These are phyloP conservation scores for Pichia insulana DNA, from an alignment of 805 yeast genomes.

Conservation along the genomic window DNA sequence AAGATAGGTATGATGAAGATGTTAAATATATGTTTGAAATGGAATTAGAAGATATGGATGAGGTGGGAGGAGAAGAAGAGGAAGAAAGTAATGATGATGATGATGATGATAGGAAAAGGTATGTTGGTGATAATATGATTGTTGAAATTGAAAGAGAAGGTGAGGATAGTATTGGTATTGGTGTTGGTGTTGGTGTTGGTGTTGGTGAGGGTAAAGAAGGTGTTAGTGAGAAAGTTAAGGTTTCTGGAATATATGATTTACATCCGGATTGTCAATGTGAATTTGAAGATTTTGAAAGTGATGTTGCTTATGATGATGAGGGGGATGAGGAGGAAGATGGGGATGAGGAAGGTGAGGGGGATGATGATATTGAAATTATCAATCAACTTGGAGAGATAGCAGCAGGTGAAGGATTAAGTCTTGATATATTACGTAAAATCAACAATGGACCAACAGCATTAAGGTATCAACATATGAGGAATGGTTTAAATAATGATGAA, in stretches of 20 bases:
- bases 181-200: too few species aligned
- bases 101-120: conserved; percentile 12
- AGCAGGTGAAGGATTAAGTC: conserved; percentile 1
- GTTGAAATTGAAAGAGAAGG: conserved; percentile 16
- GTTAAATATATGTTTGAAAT: conserved; percentile 29
- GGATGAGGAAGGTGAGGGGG: conserved; percentile 9
- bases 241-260: conserved; percentile 17
- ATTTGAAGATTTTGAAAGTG: conserved; percentile 18
- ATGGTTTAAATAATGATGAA: background rate
- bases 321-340: conserved; percentile 12
- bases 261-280: conserved; percentile 32
- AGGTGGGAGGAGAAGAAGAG: conserved; percentile 13
- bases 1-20: conserved; percentile 65
- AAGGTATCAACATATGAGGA: conserved; percentile 24
- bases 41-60: conserved; percentile 22
- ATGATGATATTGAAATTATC: conserved; percentile 8
- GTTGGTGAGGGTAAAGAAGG: conserved; percentile 9
- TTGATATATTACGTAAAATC: conserved; percentile 4
- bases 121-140: conserved; percentile 12
- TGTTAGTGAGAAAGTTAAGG: background rate
- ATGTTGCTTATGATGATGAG: conserved; percentile 14
- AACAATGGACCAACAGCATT: conserved; percentile 25
- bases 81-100: conserved; percentile 12
- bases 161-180: conserved; percentile 22
- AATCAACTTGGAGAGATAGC: conserved; percentile 1